Base-by-base conservation (phyloP, 257 asterid species). In the Solanum pinnatisectum region DNA sequence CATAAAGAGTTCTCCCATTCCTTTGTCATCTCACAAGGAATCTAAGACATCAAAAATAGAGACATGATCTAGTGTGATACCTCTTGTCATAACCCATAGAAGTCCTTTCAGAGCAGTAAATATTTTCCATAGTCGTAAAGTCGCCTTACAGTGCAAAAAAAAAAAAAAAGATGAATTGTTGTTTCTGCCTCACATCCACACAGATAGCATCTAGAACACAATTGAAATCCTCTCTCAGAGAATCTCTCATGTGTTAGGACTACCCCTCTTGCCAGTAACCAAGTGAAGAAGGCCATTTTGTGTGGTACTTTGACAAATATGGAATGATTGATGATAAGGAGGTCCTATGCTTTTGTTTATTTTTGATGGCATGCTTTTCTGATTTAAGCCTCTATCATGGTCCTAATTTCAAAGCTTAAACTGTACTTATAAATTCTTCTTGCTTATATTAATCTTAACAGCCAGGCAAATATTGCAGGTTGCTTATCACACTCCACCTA, bases 401-500 rank as follows among this genome's bases (percentile, higher is more conserved):
- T 74, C n/a, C 8, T 44, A 65, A 65, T 35, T 39, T 90, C 79
- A 60, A 72, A 83, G 65, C 30, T 56, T 12, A 32, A 87, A 30
- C n/a, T 16, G 30, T 70, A 44, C 42, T 63, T 44, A 9, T 10
- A 10, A 27, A 32, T 42, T 44, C 25, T 63, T 65, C 33, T 82
- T 72, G 40, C 85, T 79, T 44, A 78, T 42, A 86, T 59, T 84
- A 30, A 33, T 72, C 74, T 49, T 40, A 86, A 39, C 56, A 73
- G 56, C 85, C 52, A 52, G 63, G 76, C 87, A 88, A 86, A 60
- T 82, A 86, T 86, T 86, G 87, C 92, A 95, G 98, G 98, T 96
- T 85, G 92, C 97, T 87, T 96, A 96, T 87, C 95, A 95, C 85
- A 96, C 98, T 88, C 98, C 98, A 85, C 98, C 98, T 89, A 97